Conservation (phyloP, 768 basidiomycete species). For the Sistotremastrum niveocremeum region DNA sequence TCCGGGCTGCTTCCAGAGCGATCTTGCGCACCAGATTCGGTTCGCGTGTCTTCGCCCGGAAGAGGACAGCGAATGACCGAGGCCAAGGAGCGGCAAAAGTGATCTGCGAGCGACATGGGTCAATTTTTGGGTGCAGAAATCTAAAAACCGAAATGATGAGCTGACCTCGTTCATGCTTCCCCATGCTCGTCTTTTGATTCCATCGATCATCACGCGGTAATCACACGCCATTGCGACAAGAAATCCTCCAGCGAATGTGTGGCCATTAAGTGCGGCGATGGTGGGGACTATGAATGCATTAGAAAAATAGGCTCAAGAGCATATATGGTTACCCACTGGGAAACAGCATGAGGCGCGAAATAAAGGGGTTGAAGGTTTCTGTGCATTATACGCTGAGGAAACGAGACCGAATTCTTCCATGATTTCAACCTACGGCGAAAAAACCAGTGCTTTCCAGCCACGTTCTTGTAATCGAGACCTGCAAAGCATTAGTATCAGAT, state of each 20-base stretch:
- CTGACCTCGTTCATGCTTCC: conserved; percentile 85
- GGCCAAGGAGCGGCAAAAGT: conserved; percentile 80
- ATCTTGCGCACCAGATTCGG: conserved; percentile 52
- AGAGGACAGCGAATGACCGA: conserved; percentile 48
- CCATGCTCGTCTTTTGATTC: conserved; percentile 65
- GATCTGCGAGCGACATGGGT: conserved; percentile 28
- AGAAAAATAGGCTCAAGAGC: background rate
- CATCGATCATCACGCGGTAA: conserved; percentile 81
- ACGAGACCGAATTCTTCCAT: background rate
- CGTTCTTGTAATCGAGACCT: conserved; percentile 54
- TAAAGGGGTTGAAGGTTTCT: conserved; percentile 67
- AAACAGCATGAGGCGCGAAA: conserved; percentile 56
- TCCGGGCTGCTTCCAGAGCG: conserved; percentile 68
- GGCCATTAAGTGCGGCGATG: conserved; percentile 71
- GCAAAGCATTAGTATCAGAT: conserved; percentile 1
- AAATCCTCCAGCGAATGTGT: conserved; percentile 76
- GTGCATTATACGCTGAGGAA: conserved; percentile 3
- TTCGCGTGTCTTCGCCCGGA: conserved; percentile 51
- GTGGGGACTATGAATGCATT: conserved; percentile 46
- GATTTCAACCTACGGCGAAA: conserved; percentile 38
- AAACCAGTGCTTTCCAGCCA: conserved; percentile 42
- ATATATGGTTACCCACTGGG: conserved; percentile 38
- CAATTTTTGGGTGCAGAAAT: background rate
- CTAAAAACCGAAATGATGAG: conserved; percentile 1
- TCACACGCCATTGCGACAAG: conserved; percentile 74